A percentile compares a stretch with the other conserved stretches of the same genome.
Evolutionary conservation across 345 rosid genomes (phyloP).

Genomic region (Pistacia vera): DNA sequence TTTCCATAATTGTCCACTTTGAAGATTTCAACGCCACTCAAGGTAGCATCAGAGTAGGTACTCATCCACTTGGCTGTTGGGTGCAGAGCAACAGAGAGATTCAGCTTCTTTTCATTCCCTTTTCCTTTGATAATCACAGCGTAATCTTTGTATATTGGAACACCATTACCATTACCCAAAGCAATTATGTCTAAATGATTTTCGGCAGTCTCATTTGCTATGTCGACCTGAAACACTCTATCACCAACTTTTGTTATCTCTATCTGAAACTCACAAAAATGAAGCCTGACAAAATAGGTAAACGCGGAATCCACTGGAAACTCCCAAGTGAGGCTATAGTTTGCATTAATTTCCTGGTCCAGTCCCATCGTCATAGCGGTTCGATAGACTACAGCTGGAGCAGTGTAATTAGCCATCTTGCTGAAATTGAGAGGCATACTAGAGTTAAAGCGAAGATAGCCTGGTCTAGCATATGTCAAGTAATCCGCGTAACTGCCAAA

Average conservation of each 20-base stretch:
- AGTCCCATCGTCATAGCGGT: slow-evolving; percentile 41
- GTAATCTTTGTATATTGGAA: slow-evolving; percentile 19
- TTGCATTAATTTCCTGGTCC: neutral
- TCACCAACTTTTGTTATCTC: slow-evolving; percentile 12
- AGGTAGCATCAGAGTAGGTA: slow-evolving; percentile 30
- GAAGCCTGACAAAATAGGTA: slow-evolving; percentile 46
- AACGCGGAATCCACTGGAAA: slow-evolving; percentile 40
- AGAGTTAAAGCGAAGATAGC: too few relatives aligned
- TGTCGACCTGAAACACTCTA: slow-evolving; percentile 8
- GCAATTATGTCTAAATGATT: slow-evolving; percentile 8
- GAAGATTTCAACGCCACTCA: slow-evolving; percentile 59
- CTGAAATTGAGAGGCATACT: too few relatives aligned
- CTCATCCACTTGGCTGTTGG: slow-evolving; percentile 1
- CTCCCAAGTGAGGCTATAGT: slow-evolving; percentile 46
- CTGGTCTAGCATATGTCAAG: neutral
- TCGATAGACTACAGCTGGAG: slow-evolving; percentile 33
- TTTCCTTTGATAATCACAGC: slow-evolving; percentile 14
- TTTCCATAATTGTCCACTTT: slow-evolving; percentile 21
- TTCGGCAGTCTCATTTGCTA: slow-evolving; percentile 20
- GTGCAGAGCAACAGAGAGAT: slow-evolving; percentile 31
- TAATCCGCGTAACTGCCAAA: neutral
- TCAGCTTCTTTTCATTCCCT: slow-evolving; percentile 23
- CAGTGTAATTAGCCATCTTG: slow-evolving; percentile 31
- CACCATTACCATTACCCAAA: slow-evolving; percentile 17
- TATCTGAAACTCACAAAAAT: slow-evolving; percentile 43